These are phyloP conservation scores for Pittosporum tobira DNA, from an alignment of 129 eudicot species.

Conservation along the genomic window DNA sequence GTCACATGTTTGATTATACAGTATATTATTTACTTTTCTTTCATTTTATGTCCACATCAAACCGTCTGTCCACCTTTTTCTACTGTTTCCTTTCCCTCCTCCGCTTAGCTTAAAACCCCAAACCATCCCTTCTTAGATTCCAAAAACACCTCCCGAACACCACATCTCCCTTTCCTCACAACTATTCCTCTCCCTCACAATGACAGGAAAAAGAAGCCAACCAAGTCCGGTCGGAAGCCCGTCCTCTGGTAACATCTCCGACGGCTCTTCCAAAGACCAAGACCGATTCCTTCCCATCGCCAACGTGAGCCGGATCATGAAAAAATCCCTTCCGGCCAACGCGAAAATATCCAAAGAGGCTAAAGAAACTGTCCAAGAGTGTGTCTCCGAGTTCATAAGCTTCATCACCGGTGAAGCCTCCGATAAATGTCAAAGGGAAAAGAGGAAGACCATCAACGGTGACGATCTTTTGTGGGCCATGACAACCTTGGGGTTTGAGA, in stretches of 20 bases:
- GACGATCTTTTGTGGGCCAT: constrained; percentile 39
- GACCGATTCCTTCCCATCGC: constrained; percentile 34
- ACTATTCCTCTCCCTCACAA: background rate
- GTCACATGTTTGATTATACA: too few relatives aligned
- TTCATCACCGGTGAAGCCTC: constrained; percentile 32
- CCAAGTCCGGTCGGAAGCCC: background rate
- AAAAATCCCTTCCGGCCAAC: constrained; percentile 27
- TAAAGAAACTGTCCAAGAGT: constrained; percentile 34
- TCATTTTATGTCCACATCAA: background rate
- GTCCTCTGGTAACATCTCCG: background rate
- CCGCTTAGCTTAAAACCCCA: background rate
- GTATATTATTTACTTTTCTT: background rate
- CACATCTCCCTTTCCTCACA: background rate
- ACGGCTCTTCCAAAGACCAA: constrained; percentile 28
- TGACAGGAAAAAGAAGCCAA: background rate
- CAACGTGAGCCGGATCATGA: constrained; percentile 33
- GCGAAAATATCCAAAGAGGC: constrained; percentile 37
- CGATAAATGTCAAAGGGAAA: constrained; percentile 30
- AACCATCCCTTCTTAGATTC: background rate
- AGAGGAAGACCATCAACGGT: constrained; percentile 32
- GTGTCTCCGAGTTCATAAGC: constrained; percentile 37
- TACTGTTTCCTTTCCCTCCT: background rate
- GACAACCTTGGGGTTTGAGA: constrained; percentile 32
- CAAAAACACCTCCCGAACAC: background rate
- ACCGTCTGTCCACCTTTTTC: background rate